A percentile compares a stretch with the other conserved stretches of the same genome.
Conservation (phyloP, 2,329 filamentous ascomycete genomes). For the Colletotrichum sp. region DNA sequence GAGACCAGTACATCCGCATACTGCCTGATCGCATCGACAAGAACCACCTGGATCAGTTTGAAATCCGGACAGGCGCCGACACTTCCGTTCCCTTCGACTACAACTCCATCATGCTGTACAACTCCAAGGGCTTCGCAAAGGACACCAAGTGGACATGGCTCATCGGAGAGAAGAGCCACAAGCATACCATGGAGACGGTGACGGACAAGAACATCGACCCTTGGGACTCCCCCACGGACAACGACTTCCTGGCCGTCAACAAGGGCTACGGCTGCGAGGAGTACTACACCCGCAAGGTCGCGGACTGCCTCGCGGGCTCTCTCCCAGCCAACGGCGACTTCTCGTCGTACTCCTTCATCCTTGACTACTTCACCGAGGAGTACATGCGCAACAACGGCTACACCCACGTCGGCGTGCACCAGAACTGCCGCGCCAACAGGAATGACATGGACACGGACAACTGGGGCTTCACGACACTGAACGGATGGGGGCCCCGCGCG, state of each 20-base stretch:
- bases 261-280: neutral
- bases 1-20: neutral
- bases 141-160: neutral
- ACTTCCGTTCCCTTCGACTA: slow-evolving; percentile 1
- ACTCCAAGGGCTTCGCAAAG: neutral
- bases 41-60: neutral
- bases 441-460: neutral
- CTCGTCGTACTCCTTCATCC: neutral
- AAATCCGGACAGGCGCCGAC: neutral
- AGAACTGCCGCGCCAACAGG: neutral
- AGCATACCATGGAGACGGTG: neutral
- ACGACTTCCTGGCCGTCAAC: neutral
- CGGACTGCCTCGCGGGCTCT: neutral
- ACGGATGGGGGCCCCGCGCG: neutral
- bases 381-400: neutral
- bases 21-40: neutral
- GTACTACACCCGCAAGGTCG: neutral
- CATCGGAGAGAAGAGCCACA: neutral
- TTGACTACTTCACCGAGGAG: neutral
- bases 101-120: slow-evolving; percentile 9
- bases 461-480: neutral
- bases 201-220: neutral
- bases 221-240: neutral
- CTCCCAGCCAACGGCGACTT: neutral
- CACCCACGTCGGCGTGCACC: neutral